Evolutionary conservation across 805 yeast genomes (phyloP).

Genomic region (Pichia sporocuriosa): DNA sequence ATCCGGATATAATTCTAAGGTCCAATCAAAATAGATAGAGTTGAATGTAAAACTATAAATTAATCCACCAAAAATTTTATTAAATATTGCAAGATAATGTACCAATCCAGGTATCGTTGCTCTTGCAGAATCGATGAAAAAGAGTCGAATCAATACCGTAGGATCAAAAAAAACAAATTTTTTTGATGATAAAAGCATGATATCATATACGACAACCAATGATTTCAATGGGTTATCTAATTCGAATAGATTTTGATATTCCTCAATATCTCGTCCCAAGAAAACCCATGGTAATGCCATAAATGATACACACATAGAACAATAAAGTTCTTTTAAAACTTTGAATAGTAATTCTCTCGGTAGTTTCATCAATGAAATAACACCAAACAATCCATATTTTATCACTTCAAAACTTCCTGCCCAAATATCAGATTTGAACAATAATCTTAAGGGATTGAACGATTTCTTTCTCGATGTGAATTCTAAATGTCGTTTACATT

Average conservation of each 20-base stretch:
- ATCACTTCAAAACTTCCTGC: too few species aligned
- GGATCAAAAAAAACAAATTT: too few species aligned
- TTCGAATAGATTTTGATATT: not conserved
- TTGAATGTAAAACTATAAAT: not conserved
- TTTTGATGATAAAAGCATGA: too few species aligned
- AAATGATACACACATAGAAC: not conserved
- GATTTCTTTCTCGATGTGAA: not conserved
- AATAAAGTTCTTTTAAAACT: not conserved
- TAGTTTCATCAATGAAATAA: too few species aligned
- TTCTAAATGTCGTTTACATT: not conserved
- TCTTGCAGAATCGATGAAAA: too few species aligned
- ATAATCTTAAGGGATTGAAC: not conserved
- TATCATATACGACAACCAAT: not conserved
- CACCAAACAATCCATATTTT: too few species aligned
- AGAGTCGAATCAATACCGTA: too few species aligned
- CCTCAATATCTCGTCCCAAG: not conserved
- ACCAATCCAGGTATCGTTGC: too few species aligned
- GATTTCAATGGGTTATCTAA: too few species aligned
- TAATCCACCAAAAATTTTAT: not conserved
- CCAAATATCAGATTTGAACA: not conserved
- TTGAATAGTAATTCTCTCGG: not conserved
- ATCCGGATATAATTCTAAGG: not conserved
- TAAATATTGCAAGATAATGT: not conserved
- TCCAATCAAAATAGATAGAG: not conserved
- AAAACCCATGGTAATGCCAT: conserved; percentile 1